phyloP scores from a whole-genome alignment of 1,284 basidiomycete genomes.

The Ustilago lituana region DNA sequence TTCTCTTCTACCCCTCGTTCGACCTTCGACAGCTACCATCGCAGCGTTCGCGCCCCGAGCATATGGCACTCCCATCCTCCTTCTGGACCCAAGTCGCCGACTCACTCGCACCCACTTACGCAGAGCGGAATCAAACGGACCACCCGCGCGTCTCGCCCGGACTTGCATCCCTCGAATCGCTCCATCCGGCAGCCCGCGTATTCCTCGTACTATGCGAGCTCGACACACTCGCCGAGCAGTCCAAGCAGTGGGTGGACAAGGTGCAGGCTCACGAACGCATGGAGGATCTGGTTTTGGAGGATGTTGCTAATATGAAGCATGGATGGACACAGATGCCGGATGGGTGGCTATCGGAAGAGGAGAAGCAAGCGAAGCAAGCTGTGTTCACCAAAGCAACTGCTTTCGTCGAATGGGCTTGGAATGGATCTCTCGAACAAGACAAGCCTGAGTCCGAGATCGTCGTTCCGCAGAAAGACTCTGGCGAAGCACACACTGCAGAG shows the following conservation, averaged over 20 bases:
- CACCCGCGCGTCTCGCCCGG: constrained; percentile 55
- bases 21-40: constrained; percentile 50
- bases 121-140: constrained; percentile 26
- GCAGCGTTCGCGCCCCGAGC: constrained; percentile 38
- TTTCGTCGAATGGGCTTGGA: constrained; percentile 45
- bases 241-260: constrained; percentile 47
- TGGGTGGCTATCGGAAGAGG: constrained; percentile 36
- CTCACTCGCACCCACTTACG: constrained; percentile 47
- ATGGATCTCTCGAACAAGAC: constrained; percentile 1
- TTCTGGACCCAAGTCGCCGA: constrained; percentile 44
- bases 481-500: constrained; percentile 10
- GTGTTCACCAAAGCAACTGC: constrained; percentile 35
- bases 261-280: constrained; percentile 29
- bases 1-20: constrained; percentile 57
- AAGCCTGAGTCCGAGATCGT: constrained; percentile 33
- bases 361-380: constrained; percentile 28
- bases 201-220: constrained; percentile 53
- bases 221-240: constrained; percentile 52
- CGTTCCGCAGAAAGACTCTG: constrained; percentile 19
- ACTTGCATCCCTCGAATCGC: constrained; percentile 43
- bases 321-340: constrained; percentile 54
- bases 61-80: constrained; percentile 29
- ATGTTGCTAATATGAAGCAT: constrained; percentile 41
- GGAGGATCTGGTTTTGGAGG: constrained; percentile 40
- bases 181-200: constrained; percentile 39